A percentile compares a stretch with the other conserved stretches of the same genome.
These are phyloP conservation scores for Pseudogymnoascus sp. DNA, from an alignment of 2,329 filamentous ascomycete species.

Conservation along the genomic window DNA sequence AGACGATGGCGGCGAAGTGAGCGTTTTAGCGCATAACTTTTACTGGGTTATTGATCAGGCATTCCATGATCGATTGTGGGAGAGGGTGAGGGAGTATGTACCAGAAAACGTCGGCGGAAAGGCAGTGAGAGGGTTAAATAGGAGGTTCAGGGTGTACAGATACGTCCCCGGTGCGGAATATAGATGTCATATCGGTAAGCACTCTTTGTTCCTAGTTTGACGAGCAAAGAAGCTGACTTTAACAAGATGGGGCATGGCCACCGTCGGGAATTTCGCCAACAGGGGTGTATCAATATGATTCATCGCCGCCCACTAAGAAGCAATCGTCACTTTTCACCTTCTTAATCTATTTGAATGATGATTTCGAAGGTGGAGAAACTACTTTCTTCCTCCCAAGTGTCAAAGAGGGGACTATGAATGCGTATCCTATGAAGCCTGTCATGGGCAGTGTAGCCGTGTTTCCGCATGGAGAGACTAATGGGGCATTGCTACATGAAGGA, in stretches of 20 bases:
- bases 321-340: constrained; percentile 65
- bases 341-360: constrained; percentile 62
- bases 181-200: constrained; percentile 52
- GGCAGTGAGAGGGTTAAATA: constrained; percentile 54
- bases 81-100: constrained; percentile 50
- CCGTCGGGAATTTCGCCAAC: constrained; percentile 53
- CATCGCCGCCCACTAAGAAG: constrained; percentile 49
- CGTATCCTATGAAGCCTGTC: constrained; percentile 59
- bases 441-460: constrained; percentile 64
- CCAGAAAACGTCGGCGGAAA: constrained; percentile 49
- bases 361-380: constrained; percentile 64
- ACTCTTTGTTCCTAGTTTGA: background rate
- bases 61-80: constrained; percentile 58
- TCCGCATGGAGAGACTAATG: constrained; percentile 59
- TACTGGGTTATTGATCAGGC: constrained; percentile 61
- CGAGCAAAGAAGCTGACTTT: constrained; percentile 1
- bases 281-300: constrained; percentile 54
- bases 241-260: constrained; percentile 59
- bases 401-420: constrained; percentile 58
- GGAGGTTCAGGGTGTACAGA: constrained; percentile 63
- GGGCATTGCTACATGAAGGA: constrained; percentile 60
- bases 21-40: constrained; percentile 64
- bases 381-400: constrained; percentile 62
- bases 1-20: constrained; percentile 53
- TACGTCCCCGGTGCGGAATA: constrained; percentile 69